These are phyloP conservation scores for Plasmopara halstedii DNA, from an alignment of 352 stramenopile genomes.

Conservation along the genomic window DNA sequence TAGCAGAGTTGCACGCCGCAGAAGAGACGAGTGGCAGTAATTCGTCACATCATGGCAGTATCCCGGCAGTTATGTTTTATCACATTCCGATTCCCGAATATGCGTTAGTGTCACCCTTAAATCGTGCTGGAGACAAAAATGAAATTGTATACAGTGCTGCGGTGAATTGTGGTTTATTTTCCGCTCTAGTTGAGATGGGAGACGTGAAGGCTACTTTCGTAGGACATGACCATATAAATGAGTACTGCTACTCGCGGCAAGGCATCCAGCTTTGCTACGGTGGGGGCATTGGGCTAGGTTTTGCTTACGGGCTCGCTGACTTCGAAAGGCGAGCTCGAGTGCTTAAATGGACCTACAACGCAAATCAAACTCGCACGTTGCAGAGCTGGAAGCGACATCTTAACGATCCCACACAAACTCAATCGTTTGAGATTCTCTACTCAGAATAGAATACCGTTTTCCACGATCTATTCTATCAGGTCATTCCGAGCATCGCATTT, in stretches of 20 bases:
- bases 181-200: slow-evolving; percentile 30
- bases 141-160: slow-evolving; percentile 21
- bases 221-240: slow-evolving; percentile 54
- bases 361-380: slow-evolving; percentile 29
- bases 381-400: slow-evolving; percentile 40
- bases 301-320: slow-evolving; percentile 20
- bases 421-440: slow-evolving; percentile 28
- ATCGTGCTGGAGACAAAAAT: slow-evolving; percentile 18
- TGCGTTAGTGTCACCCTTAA: slow-evolving; percentile 14
- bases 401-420: slow-evolving; percentile 22
- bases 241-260: slow-evolving; percentile 44
- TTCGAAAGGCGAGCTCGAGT: slow-evolving; percentile 33
- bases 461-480: slow-evolving; percentile 15
- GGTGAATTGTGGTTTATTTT: slow-evolving; percentile 32
- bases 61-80: slow-evolving; percentile 52
- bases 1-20: slow-evolving; percentile 18
- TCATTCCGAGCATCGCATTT: slow-evolving; percentile 4
- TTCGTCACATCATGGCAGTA: slow-evolving; percentile 5
- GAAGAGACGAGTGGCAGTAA: slow-evolving; percentile 3
- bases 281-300: slow-evolving; percentile 35
- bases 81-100: slow-evolving; percentile 59
- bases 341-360: slow-evolving; percentile 35
- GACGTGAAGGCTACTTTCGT: slow-evolving; percentile 57
- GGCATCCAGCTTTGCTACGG: slow-evolving; percentile 52
- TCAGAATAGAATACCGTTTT: slow-evolving; percentile 24